Evolutionary conservation across 2,329 filamentous ascomycete genomes (phyloP).

Genomic region (Cytospora chrysosperma): DNA sequence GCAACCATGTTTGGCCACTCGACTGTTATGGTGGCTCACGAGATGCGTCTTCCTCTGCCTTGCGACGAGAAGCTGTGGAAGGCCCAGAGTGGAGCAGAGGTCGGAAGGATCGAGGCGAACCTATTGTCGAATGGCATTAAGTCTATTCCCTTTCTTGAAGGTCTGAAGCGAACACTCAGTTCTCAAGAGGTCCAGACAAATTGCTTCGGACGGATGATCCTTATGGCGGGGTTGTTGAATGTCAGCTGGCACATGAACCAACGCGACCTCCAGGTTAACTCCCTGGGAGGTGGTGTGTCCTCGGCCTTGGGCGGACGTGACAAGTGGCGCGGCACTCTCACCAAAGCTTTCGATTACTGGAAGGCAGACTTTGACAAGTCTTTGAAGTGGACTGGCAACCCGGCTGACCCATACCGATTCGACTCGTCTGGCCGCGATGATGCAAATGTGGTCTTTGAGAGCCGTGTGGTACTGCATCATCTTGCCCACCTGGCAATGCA

Average conservation of each 20-base stretch:
- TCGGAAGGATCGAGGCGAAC: constrained; percentile 78
- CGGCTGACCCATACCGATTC: constrained; percentile 54
- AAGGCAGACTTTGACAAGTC: constrained; percentile 87
- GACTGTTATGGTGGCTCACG: constrained; percentile 94
- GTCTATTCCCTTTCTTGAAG: constrained; percentile 84
- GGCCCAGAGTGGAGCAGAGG: constrained; percentile 82
- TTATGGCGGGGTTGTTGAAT: constrained; percentile 91
- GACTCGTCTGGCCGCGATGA: constrained; percentile 62
- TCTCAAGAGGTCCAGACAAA: constrained; percentile 86
- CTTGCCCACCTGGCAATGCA: constrained; percentile 98
- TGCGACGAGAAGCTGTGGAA: constrained; percentile 94
- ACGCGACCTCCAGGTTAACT: constrained; percentile 87
- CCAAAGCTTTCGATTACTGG: constrained; percentile 90
- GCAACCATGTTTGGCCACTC: constrained; percentile 98
- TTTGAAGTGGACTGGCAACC: constrained; percentile 57
- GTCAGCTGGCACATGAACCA: constrained; percentile 99
- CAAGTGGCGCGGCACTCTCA: constrained; percentile 85
- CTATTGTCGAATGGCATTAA: constrained; percentile 80
- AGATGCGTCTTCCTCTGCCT: constrained; percentile 86
- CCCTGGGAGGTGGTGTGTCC: constrained; percentile 69
- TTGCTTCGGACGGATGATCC: constrained; percentile 84
- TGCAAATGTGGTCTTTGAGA: constrained; percentile 71
- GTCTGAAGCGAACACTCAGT: constrained; percentile 83
- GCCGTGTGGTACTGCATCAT: constrained; percentile 84
- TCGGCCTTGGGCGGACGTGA: constrained; percentile 81